Evolutionary conservation across 208 protist genomes (phyloP).

Genomic region (Leishmania tropica): DNA sequence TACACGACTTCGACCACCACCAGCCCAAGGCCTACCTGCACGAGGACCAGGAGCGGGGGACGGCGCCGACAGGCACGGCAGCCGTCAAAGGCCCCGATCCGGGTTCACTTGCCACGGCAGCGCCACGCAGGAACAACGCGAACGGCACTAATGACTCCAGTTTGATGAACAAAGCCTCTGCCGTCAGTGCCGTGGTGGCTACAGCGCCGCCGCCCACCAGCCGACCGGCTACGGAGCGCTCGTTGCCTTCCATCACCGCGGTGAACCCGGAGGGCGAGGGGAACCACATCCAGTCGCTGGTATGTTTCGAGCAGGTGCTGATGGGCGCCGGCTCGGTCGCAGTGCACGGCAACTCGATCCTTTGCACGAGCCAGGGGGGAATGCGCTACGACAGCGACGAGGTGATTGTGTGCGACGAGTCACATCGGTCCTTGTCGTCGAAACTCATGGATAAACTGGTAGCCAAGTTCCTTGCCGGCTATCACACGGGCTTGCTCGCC

Average conservation of each 20-base stretch:
- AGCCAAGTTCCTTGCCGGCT: constrained; percentile 52
- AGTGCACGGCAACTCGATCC: constrained; percentile 64
- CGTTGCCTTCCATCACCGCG: constrained; percentile 27
- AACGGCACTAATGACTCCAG: background rate
- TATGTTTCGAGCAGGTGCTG: constrained; percentile 66
- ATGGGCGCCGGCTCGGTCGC: constrained; percentile 63
- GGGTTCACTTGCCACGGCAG: background rate
- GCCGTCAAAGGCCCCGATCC: background rate
- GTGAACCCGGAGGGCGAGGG: constrained; percentile 10
- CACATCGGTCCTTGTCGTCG: constrained; percentile 45
- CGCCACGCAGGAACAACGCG: background rate
- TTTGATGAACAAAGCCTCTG: background rate
- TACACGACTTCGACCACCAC: constrained; percentile 72
- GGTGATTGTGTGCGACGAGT: constrained; percentile 53
- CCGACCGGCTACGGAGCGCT: constrained; percentile 1
- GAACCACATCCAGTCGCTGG: constrained; percentile 49
- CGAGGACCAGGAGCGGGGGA: constrained; percentile 34
- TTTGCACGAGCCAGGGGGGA: constrained; percentile 49
- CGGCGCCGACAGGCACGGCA: background rate
- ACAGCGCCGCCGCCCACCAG: background rate
- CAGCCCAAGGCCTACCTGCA: constrained; percentile 79
- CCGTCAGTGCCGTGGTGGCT: background rate
- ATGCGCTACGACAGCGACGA: constrained; percentile 75
- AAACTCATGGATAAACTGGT: constrained; percentile 64
- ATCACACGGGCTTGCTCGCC: constrained; percentile 64